phyloP scores from a whole-genome alignment of 805 yeast species.

The Yarrowia keelungensis region DNA sequence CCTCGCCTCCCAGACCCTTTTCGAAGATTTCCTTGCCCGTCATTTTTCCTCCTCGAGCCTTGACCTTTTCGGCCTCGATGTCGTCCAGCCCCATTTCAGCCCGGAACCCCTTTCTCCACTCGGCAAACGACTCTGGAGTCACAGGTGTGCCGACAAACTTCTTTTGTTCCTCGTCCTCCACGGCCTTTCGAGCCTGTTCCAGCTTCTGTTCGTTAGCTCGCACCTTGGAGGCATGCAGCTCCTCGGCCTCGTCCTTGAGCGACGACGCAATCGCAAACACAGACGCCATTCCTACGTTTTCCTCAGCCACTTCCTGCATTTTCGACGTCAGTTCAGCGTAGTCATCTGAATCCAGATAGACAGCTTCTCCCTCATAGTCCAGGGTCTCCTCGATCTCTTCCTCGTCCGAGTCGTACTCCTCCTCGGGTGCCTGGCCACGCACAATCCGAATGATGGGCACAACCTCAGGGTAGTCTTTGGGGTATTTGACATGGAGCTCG shows the following conservation, averaged over 20 bases:
- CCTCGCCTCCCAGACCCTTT: slow-evolving; percentile 79
- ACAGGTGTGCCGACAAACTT: slow-evolving; percentile 92
- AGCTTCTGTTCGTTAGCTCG: slow-evolving; percentile 60
- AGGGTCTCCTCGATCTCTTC: slow-evolving; percentile 59
- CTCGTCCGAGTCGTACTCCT: slow-evolving; percentile 51
- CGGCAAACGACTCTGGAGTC: slow-evolving; percentile 71
- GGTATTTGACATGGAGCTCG: slow-evolving; percentile 68
- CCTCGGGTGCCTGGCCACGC: slow-evolving; percentile 53
- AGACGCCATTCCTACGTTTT: slow-evolving; percentile 90
- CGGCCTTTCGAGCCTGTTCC: slow-evolving; percentile 64
- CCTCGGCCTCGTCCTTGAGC: slow-evolving; percentile 83
- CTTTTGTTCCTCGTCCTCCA: slow-evolving; percentile 83
- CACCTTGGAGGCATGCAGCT: slow-evolving; percentile 65
- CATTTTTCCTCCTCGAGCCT: slow-evolving; percentile 75
- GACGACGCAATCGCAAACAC: slow-evolving; percentile 79
- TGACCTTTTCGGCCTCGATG: slow-evolving; percentile 49
- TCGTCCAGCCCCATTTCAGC: slow-evolving; percentile 74
- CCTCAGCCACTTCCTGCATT: slow-evolving; percentile 59
- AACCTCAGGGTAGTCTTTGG: slow-evolving; percentile 81
- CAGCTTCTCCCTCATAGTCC: slow-evolving; percentile 53
- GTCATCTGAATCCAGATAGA: slow-evolving; percentile 54
- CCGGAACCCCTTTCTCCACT: slow-evolving; percentile 78
- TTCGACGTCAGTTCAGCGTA: slow-evolving; percentile 43
- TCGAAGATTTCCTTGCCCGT: slow-evolving; percentile 92
- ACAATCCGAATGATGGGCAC: slow-evolving; percentile 64